Base-by-base conservation (phyloP, 2,329 filamentous ascomycete genomes). In the Tympanopsis confertula region DNA sequence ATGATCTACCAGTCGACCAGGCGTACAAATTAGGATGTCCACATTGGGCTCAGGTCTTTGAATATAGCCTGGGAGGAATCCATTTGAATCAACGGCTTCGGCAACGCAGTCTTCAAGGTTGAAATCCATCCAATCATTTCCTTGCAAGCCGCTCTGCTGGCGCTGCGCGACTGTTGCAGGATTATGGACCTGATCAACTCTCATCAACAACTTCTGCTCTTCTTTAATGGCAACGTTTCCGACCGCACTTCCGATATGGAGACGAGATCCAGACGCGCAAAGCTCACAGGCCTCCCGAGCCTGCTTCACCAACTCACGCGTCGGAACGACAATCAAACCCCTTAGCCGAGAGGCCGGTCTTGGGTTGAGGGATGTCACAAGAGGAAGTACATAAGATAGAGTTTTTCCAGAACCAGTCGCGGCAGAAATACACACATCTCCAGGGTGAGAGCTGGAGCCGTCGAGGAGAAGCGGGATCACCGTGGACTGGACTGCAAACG, bases 331-430 rank as follows among this genome's bases (percentile, higher is more conserved):
- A 35, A 98, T 76, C 1, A 98, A 58, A 1, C 81, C 88, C 28
- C 84, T 74, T 5, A 98, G 61, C 39, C 74, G 73, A 1, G 82
- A 83, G 10, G 77, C 68, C 17, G 63, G 62, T 13, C 71, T 70
- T 20, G 72, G 66, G 45, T 81, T 79, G 36, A 98, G 64, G 37
- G 82, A 78, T 35, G 86, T 76, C 3, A 94, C 71, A 41, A 98
- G 77, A 0, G 91, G 91, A 3, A 98, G 63, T 1, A 89, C 75
- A 51, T 98, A 98, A 0, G 89, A 83, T 13, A 98, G 59, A 0
- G 91, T 98, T 55, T 98, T 98, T 40, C 91, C 91, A 1, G 91
- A 96, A 5, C 91, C 91, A 0, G 91, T 98, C 1, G 89, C 84
- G 0, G 93, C 91, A 5, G 87, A 91, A 3, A 98, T 80, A 33